Conservation (phyloP, 345 rosid genomes). For the Sisymbrium altissimum region DNA sequence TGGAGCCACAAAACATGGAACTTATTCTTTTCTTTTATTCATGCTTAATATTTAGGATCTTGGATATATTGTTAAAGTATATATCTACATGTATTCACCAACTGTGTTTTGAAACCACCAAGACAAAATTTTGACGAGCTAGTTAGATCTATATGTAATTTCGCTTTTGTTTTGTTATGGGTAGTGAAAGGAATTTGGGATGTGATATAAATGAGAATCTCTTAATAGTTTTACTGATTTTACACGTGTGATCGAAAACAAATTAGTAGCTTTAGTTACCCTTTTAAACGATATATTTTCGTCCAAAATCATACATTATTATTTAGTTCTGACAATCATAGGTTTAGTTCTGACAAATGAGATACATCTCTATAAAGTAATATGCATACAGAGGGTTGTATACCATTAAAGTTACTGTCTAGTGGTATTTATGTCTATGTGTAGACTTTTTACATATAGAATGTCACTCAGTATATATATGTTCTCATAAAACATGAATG, state of each 20-base stretch:
- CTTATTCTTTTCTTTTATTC: conserved; percentile 18
- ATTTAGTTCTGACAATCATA: conserved; percentile 16
- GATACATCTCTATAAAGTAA: conserved; percentile 14
- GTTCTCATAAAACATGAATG: conserved; percentile 4
- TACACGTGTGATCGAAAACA: conserved; percentile 3
- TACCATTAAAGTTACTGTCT: conserved; percentile 23
- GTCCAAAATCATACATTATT: not conserved
- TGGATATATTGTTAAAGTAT: not conserved
- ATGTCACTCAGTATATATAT: not conserved
- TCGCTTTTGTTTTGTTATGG: not conserved
- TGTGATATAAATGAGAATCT: conserved; percentile 20
- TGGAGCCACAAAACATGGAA: conserved; percentile 36
- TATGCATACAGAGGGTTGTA: conserved; percentile 15
- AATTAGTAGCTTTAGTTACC: not conserved
- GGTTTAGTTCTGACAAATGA: conserved; percentile 19
- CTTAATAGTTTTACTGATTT: conserved; percentile 10
- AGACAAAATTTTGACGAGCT: not conserved
- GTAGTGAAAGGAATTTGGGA: not conserved
- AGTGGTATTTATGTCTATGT: not conserved
- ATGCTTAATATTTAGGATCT: not conserved
- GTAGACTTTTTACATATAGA: not conserved
- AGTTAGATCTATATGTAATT: conserved; percentile 1
- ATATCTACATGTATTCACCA: not conserved
- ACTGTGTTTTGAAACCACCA: not conserved
- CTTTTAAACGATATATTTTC: not conserved